These are phyloP conservation scores for Ploettnerulaceae sp. DNA, from an alignment of 2,329 filamentous ascomycete genomes.

Conservation along the genomic window DNA sequence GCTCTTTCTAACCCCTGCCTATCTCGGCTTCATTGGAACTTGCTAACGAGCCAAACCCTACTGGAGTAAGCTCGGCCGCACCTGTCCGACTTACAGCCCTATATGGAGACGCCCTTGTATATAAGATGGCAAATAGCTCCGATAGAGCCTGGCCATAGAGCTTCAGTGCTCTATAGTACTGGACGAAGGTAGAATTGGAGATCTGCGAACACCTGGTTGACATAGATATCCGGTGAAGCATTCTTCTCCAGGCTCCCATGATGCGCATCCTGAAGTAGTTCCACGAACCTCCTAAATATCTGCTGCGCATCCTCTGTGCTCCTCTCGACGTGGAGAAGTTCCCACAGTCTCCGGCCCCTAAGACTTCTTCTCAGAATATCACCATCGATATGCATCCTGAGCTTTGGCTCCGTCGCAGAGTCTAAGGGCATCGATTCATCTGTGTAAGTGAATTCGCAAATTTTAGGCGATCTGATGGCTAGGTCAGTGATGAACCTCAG, in stretches of 20 bases:
- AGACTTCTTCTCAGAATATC: slow-evolving; percentile 56
- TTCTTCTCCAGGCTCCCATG: slow-evolving; percentile 36
- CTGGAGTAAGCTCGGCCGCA: no score
- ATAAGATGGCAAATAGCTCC: no score
- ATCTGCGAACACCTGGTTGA: slow-evolving; percentile 49
- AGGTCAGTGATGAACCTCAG: slow-evolving; percentile 71
- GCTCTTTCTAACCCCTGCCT: no score
- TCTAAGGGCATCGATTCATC: slow-evolving; percentile 32
- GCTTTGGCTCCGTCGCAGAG: slow-evolving; percentile 38
- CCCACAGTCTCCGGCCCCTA: slow-evolving; percentile 42
- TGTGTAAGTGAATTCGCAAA: slow-evolving; percentile 46
- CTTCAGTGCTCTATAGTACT: slow-evolving; percentile 37
- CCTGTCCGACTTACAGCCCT: no score
- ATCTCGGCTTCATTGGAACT: no score
- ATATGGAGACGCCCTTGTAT: no score
- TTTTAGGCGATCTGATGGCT: slow-evolving; percentile 42
- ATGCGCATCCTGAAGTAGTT: slow-evolving; percentile 48
- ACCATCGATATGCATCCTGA: slow-evolving; percentile 61
- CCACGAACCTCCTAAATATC: slow-evolving; percentile 38
- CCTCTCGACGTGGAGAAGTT: slow-evolving; percentile 33
- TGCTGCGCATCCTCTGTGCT: slow-evolving; percentile 8
- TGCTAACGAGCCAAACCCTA: no score
- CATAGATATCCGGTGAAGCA: slow-evolving; percentile 35
- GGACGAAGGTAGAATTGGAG: slow-evolving; percentile 50
- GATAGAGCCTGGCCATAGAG: background rate